Base-by-base conservation (phyloP, 306 rosid genomes). In the Castanea mollissima region DNA sequence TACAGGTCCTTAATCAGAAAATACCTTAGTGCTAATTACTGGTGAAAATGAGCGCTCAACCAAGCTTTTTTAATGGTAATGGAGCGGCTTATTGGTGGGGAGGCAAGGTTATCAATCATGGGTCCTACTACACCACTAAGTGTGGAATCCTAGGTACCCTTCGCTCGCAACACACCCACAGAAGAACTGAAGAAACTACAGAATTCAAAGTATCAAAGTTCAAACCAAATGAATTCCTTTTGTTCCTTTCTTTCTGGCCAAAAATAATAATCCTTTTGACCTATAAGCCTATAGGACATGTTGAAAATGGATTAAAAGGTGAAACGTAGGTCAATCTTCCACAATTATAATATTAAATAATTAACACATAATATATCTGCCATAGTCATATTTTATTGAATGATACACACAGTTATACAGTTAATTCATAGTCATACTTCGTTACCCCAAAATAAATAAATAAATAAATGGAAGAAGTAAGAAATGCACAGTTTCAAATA, bases 141-240 rank as follows among this genome's bases (percentile, higher is more conserved):
- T 76, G 82, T 82, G 91, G 94, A 85, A 89, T 89, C 94, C 90
- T 76, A 91, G 88, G 91, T 78, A 80, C 58, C 57, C 69, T 51
- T 16, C 56, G 35, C 51, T 52, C 76, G 20, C 64, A 35, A 5
- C 73, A 25, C 41, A 38, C 76, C 41, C 64, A 35, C 5, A 1
- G 13, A 62, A 60, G 15, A 76, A 74, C 44, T 34, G 34, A 2
- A 2, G 65, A 38, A 64, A 64, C 70, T 68, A 19, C 14, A 68
- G 52, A 35, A 35, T 68, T 68, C 72, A 35, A 68, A 68, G 10
- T 8, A 34, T 18, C 6, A 8, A 67, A 38, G 46, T 38, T 38
- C 46, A 38, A 38, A 49, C 4, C 54, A 49, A 49, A 49, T 10
- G 15, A 49, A 49, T 49, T 49, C 54, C 54, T 49, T 11, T 10